A percentile compares a stretch with the other conserved stretches of the same genome.
These are phyloP conservation scores for Cardamine occulta DNA, from an alignment of 345 rosid genomes.

Conservation along the genomic window DNA sequence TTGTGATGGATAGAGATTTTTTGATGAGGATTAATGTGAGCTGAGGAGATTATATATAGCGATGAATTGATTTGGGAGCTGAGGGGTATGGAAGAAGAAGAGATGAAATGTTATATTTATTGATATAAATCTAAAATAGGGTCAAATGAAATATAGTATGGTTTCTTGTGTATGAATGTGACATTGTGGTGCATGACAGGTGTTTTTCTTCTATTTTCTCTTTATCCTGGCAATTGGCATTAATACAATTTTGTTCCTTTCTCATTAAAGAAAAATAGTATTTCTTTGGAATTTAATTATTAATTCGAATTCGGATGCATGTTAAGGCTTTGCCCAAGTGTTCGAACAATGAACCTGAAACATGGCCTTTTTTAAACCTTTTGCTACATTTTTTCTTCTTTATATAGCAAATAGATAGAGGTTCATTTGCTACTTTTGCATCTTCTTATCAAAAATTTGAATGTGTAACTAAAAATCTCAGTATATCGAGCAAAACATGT, in stretches of 20 bases:
- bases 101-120: conserved; percentile 16
- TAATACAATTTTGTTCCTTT: conserved; percentile 29
- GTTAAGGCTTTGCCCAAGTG: conserved; percentile 34
- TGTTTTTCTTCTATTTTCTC: conserved; percentile 31
- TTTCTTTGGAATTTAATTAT: not conserved
- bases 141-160: conserved; percentile 40
- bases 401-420: not conserved
- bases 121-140: conserved; percentile 36
- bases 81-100: conserved; percentile 19
- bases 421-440: conserved; percentile 21
- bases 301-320: conserved; percentile 11
- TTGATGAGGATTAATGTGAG: conserved; percentile 33
- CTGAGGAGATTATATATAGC: conserved; percentile 36
- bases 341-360: conserved; percentile 43
- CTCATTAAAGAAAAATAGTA: conserved; percentile 2
- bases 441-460: not conserved
- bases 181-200: conserved; percentile 47
- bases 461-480: not conserved
- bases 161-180: conserved; percentile 44
- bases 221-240: conserved; percentile 15
- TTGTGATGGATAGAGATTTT: conserved; percentile 7
- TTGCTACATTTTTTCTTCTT: conserved; percentile 26
- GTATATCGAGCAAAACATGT: not conserved
- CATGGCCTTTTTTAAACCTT: conserved; percentile 34
- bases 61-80: conserved; percentile 12